Conservation (phyloP, 73 alveolate genomes). For the Effrenium voratum region DNA sequence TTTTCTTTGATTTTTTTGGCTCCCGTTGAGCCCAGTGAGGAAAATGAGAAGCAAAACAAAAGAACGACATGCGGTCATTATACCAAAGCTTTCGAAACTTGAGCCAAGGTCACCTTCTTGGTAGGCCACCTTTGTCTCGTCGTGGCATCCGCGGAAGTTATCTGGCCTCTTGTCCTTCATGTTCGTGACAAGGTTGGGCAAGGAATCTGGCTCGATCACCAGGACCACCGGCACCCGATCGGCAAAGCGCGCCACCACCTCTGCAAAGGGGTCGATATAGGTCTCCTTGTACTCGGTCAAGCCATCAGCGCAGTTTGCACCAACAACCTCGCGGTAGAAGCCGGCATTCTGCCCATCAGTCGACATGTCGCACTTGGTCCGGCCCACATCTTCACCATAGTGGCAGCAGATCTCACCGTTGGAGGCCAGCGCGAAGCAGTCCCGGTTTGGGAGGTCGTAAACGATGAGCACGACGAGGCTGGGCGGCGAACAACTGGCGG, state of each 20-base stretch:
- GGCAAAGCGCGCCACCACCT: conserved; percentile 76
- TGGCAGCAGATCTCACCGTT: conserved; percentile 95
- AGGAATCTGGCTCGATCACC: conserved; percentile 94
- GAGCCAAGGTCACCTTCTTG: too few species aligned
- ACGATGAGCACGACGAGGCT: conserved; percentile 76
- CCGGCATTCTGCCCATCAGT: conserved; percentile 9
- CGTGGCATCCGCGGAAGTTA: conserved; percentile 46
- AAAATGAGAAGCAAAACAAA: too few species aligned
- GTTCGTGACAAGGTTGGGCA: conserved; percentile 95
- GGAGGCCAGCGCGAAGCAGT: conserved; percentile 94
- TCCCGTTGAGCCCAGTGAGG: too few species aligned
- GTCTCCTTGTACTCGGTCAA: conserved; percentile 74
- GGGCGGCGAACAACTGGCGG: conserved; percentile 54
- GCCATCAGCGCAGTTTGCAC: conserved; percentile 89
- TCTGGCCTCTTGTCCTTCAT: conserved; percentile 60
- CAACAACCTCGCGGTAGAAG: conserved; percentile 28
- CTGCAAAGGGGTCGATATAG: conserved; percentile 91
- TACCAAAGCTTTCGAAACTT: too few species aligned
- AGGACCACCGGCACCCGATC: conserved; percentile 89
- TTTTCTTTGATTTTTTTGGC: too few species aligned
- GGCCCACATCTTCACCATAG: conserved; percentile 50
- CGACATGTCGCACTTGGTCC: conserved; percentile 50
- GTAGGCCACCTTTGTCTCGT: conserved; percentile 68
- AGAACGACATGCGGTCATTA: too few species aligned
- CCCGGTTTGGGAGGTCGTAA: conserved; percentile 95